phyloP scores from a whole-genome alignment of 2,329 filamentous ascomycete genomes.

The Hyphodiscus sp. region DNA sequence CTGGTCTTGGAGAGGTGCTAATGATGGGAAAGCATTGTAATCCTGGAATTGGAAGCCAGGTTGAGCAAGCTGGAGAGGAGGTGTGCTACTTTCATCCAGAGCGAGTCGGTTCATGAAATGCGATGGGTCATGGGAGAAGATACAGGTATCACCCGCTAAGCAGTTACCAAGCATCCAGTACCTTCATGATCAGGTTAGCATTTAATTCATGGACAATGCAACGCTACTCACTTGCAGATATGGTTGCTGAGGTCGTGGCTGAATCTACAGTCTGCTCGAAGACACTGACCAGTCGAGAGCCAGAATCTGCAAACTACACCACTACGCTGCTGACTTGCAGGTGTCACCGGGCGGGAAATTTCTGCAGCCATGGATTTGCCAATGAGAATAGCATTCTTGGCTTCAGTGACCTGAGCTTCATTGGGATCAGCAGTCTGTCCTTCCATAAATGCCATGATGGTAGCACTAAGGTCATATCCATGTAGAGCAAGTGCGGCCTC shows the following conservation, averaged over 20 bases:
- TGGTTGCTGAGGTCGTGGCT: slow-evolving; percentile 94
- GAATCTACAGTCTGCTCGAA: slow-evolving; percentile 92
- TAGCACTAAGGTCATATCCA: slow-evolving; percentile 88
- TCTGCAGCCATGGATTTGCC: slow-evolving; percentile 83
- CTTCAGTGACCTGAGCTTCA: slow-evolving; percentile 42
- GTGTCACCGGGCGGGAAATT: slow-evolving; percentile 65
- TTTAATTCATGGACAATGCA: slow-evolving; percentile 3
- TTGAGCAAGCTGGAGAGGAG: slow-evolving; percentile 55
- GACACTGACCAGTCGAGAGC: slow-evolving; percentile 89
- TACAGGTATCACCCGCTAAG: slow-evolving; percentile 85
- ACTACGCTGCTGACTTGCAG: slow-evolving; percentile 69
- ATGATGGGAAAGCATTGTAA: slow-evolving; percentile 75
- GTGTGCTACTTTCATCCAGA: slow-evolving; percentile 61
- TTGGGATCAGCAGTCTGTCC: slow-evolving; percentile 48
- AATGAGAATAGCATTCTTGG: slow-evolving; percentile 65
- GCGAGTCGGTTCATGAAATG: slow-evolving; percentile 76
- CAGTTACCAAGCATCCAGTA: slow-evolving; percentile 98
- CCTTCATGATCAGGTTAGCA: slow-evolving; percentile 38
- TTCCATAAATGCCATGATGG: slow-evolving; percentile 84
- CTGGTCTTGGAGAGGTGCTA: slow-evolving; percentile 58
- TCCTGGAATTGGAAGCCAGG: slow-evolving; percentile 75
- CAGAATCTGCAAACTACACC: slow-evolving; percentile 97
- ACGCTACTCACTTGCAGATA: slow-evolving; percentile 79
- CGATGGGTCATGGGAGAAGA: slow-evolving; percentile 94
- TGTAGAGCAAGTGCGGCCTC: slow-evolving; percentile 84